Base-by-base conservation (phyloP, 2,329 filamentous ascomycete species). In the Annulohypoxylon truncatum region DNA sequence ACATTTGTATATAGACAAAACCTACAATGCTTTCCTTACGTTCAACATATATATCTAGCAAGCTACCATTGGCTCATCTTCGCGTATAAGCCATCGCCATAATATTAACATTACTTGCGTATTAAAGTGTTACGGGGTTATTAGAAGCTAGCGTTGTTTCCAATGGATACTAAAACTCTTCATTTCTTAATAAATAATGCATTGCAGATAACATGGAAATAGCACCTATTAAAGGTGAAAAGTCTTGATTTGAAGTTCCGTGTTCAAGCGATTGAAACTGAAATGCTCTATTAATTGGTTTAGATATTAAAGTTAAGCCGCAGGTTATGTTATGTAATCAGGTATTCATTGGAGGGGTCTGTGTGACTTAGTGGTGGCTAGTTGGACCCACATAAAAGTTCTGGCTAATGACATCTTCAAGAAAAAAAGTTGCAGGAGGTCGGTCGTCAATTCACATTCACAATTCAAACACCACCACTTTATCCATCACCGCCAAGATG, bases 401-500 rank as follows among this genome's bases (percentile, higher is more conserved):
- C 66, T 56, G 62, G 44, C 46, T 63, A 33, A 63, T 63, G 62
- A 68, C 38, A 35, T 42, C 48, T 47, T 46, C 20, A 59, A 47
- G 51, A 66, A 68, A 68, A 67, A 62, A 65, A 67, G 61, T 67
- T 64, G 31, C 29, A 59, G 33, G 15, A 33, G 13, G 44, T 63
- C 42, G 40, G 5, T 46, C 44, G 24, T 59, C n/a, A 56, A 26
- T 51, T 50, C 52, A 54, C 33, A 38, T 56, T 59, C 24, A 58
- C 24, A 46, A 52, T 31, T 18, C 15, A n/a, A 29, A 40, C n/a
- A 47, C 33, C 29, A 48, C 48, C 31, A 22, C 26, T 48, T 5
- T 18, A 44, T 59, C 33, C 33, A 58, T 48, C 24, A 59, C 56
- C 42, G 48, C 38, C 66, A 74, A 63, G 20, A 75, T 75, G 73